Base-by-base conservation (phyloP, 176 grass and related monocot species). In the Chrysopogon serrulatus region DNA sequence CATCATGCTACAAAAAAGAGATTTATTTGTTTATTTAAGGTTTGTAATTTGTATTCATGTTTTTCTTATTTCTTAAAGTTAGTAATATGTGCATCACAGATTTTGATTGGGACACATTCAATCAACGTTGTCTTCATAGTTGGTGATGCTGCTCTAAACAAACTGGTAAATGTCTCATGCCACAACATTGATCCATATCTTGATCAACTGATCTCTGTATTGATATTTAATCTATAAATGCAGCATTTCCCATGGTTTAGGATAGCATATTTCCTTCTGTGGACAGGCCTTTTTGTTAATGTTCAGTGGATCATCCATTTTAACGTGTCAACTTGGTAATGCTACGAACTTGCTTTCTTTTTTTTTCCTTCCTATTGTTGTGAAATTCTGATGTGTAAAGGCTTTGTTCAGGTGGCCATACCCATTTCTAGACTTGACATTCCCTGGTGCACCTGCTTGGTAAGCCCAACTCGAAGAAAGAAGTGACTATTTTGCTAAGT, bases 401-500 rank as follows among this genome's bases (percentile, higher is more conserved):
- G 13, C 75, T 86, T 80, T 68, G 23, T 76, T 54, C 84, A 98
- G 95, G 92, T 95, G 95, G 95, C 92, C 95, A 84, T 98, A 98
- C 77, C 95, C 95, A n/a, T 98, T 98, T 91, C 86, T 98, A 57
- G 95, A 98, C 76, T 78, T 95, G 86, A 19, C 76, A 45, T 95
- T 84, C 61, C 71, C 82, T 70, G 68, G 35, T 68, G 91, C 92
- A 14, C 95, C 92, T 78, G 2, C 83, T 71, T 98, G 95, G 95
- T 98, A 95, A 74, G 86, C 15, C 73, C 49, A 73, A 59, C 79
- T 59, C 10, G 10, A 51, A 14, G 21, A 40, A 82, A 35, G 19
- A 79, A 86, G 4, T 33, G 71, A 6, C 54, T 64, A 5, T 66
- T 59, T 8, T 72, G 5, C 63, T 40, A 17, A 57, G 8, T 77